Evolutionary conservation across 1,139 yeast species (phyloP).

Genomic region (Oligophagozyma castellii): DNA sequence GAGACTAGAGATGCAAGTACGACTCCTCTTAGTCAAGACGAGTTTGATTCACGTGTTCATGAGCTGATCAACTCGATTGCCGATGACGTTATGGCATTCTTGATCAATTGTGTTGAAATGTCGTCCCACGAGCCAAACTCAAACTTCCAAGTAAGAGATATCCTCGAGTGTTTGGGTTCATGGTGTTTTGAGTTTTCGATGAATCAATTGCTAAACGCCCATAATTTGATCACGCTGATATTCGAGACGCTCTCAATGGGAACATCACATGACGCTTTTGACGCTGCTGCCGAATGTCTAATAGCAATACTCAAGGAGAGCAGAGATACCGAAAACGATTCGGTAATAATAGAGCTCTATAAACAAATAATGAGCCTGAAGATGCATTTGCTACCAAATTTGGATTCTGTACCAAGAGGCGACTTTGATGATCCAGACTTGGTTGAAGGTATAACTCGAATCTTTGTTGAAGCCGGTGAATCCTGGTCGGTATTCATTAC

Average conservation of each 20-base stretch:
- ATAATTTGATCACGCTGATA: slow-evolving; percentile 50
- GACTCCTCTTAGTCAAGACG: slow-evolving; percentile 71
- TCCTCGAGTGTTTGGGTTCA: slow-evolving; percentile 67
- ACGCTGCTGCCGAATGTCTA: slow-evolving; percentile 77
- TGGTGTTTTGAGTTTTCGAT: slow-evolving; percentile 85
- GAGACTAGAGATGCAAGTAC: slow-evolving; percentile 70
- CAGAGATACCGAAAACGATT: slow-evolving; percentile 51
- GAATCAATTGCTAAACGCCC: slow-evolving; percentile 46
- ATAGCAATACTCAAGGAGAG: slow-evolving; percentile 72
- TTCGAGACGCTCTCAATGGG: slow-evolving; percentile 49
- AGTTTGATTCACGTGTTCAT: slow-evolving; percentile 49
- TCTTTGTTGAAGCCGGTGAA: slow-evolving; percentile 89
- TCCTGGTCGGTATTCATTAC: slow-evolving; percentile 88
- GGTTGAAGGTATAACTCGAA: slow-evolving; percentile 57
- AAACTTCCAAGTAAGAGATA: slow-evolving; percentile 21
- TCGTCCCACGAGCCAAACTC: slow-evolving; percentile 21
- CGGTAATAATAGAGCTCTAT: slow-evolving; percentile 53
- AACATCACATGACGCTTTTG: slow-evolving; percentile 35
- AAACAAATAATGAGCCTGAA: slow-evolving; percentile 49
- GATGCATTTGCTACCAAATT: slow-evolving; percentile 13
- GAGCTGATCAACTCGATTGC: slow-evolving; percentile 56
- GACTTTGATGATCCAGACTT: slow-evolving; percentile 32
- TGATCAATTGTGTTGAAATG: slow-evolving; percentile 33
- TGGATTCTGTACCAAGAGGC: slow-evolving; percentile 5
- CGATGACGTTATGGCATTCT: slow-evolving; percentile 47